A percentile compares a stretch with the other conserved stretches of the same genome.
Evolutionary conservation across 176 grass and related monocot genomes (phyloP).

Genomic region (Triticum turgidum): DNA sequence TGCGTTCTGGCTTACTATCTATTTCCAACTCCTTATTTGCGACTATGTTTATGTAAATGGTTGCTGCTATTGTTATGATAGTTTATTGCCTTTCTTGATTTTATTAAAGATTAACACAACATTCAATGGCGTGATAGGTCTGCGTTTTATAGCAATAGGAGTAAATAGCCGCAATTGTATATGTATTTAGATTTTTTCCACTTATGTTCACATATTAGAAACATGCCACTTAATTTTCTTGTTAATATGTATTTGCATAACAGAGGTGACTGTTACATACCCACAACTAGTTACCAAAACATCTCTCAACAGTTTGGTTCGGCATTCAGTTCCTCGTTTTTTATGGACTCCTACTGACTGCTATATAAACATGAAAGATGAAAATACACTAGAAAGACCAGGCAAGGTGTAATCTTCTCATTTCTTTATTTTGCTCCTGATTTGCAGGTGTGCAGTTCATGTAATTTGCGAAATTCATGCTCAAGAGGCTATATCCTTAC

Average conservation of each 20-base stretch:
- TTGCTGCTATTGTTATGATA: neutral
- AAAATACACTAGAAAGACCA: neutral
- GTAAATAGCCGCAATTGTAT: neutral
- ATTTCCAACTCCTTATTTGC: neutral
- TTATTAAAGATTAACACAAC: neutral
- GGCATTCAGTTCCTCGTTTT: neutral
- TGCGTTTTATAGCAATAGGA: neutral
- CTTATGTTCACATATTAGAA: conserved; percentile 16
- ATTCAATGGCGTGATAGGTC: neutral
- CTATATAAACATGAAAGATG: neutral
- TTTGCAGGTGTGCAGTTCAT: conserved; percentile 92
- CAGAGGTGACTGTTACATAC: neutral
- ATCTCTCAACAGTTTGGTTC: neutral
- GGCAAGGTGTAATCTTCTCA: conserved; percentile 8
- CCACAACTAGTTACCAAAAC: neutral
- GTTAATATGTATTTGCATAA: conserved; percentile 3
- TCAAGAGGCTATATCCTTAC: conserved; percentile 88
- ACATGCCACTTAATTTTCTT: neutral
- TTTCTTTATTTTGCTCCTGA: conserved; percentile 24
- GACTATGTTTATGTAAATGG: neutral
- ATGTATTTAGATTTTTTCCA: neutral
- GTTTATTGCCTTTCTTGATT: conserved; percentile 12
- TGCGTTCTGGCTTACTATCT: neutral
- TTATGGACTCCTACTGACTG: neutral
- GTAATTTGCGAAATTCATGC: conserved; percentile 71